Evolutionary conservation across 176 grass and related monocot genomes (phyloP).

Genomic region (Ensete ventricosum): DNA sequence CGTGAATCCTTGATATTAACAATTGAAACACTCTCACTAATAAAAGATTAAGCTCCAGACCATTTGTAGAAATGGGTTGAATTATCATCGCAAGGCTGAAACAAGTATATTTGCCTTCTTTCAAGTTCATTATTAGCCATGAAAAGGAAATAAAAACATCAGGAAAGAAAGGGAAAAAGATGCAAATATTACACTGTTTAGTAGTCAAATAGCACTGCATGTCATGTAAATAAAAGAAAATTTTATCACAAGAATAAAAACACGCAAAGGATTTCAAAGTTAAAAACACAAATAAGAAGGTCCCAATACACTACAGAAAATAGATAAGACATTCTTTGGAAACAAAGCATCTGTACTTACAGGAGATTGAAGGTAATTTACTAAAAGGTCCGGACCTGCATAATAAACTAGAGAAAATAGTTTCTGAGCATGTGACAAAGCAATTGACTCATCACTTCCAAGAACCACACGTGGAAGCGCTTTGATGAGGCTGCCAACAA

Average conservation of each 20-base stretch:
- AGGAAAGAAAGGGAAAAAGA: background rate
- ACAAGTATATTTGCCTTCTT: background rate
- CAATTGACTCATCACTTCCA: slow-evolving; percentile 66
- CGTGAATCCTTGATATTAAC: too few relatives aligned
- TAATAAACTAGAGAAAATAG: slow-evolving; percentile 73
- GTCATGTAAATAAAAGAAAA: background rate
- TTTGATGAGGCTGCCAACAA: slow-evolving; percentile 55
- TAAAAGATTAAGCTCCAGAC: too few relatives aligned
- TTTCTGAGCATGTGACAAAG: slow-evolving; percentile 75
- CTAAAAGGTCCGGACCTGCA: slow-evolving; percentile 73
- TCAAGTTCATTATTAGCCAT: background rate
- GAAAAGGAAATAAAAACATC: background rate
- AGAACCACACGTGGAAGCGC: slow-evolving; percentile 64
- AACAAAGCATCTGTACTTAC: slow-evolving; percentile 33
- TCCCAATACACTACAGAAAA: background rate
- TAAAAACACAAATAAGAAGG: background rate
- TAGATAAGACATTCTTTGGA: background rate
- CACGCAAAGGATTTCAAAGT: background rate
- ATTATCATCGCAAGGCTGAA: too few relatives aligned
- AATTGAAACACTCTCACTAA: too few relatives aligned
- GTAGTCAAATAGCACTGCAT: background rate
- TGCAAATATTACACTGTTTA: background rate
- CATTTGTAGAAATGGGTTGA: too few relatives aligned
- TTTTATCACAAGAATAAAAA: background rate
- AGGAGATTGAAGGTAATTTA: slow-evolving; percentile 64